phyloP scores from a whole-genome alignment of 2,329 filamentous ascomycete genomes.

The Colletotrichum sp. region DNA sequence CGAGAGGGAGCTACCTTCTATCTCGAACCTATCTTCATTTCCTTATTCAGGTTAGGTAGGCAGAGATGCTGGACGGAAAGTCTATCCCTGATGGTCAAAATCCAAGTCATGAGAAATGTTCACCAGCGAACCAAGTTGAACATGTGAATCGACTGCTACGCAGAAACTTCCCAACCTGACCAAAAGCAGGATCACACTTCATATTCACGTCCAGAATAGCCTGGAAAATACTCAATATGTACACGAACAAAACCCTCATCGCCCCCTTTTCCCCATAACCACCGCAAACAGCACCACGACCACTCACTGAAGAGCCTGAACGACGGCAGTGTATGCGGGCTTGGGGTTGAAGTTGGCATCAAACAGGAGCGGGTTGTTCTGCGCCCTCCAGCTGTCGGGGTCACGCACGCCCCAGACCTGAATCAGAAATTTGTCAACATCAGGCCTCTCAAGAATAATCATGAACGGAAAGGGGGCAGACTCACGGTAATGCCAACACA shows the following conservation, averaged over 20 bases:
- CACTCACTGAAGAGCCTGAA: conserved; percentile 32
- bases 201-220: background rate
- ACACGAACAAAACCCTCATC: background rate
- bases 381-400: conserved; percentile 56
- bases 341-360: conserved; percentile 58
- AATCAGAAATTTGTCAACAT: conserved; percentile 66
- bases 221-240: background rate
- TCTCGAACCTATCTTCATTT: background rate
- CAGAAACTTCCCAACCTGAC: fast-evolving
- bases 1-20: too few relatives aligned
- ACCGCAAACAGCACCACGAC: background rate
- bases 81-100: too few relatives aligned
- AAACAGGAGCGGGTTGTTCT: conserved; percentile 57
- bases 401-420: conserved; percentile 66
- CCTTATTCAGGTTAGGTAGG: background rate
- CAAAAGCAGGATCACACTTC: background rate
- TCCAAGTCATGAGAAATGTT: background rate
- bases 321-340: conserved; percentile 54
- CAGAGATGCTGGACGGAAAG: background rate
- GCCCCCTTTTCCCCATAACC: too few relatives aligned
- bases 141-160: fast-evolving
- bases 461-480: background rate
- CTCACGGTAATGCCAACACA: conserved; percentile 67
- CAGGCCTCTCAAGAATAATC: conserved; percentile 1
- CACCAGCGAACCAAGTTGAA: fast-evolving